Evolutionary conservation across 345 rosid genomes (phyloP).

Genomic region (Salix arbutifolia): DNA sequence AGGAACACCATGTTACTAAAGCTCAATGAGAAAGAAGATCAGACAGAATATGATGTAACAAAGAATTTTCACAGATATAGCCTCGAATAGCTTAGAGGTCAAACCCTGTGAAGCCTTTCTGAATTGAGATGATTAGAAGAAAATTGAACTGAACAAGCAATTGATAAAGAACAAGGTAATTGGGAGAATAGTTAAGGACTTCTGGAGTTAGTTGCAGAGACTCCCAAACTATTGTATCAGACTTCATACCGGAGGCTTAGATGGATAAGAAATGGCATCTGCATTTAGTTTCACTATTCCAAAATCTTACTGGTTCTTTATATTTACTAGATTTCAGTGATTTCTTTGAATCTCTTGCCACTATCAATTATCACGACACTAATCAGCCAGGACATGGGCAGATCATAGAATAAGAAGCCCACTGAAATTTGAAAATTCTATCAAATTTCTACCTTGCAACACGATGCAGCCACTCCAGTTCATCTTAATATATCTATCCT

Average conservation of each 20-base stretch:
- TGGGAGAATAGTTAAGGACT: no score
- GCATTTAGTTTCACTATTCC: not conserved
- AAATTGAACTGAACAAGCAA: not conserved
- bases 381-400: not conserved
- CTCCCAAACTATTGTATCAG: not conserved
- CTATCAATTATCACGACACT: not conserved
- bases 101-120: not conserved
- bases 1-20: constrained; percentile 1
- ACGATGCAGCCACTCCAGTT: not conserved
- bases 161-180: not conserved
- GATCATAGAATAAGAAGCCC: not conserved
- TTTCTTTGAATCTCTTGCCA: not conserved
- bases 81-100: not conserved
- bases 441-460: not conserved
- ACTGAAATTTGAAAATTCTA: not conserved
- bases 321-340: not conserved
- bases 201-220: not conserved
- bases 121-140: not conserved
- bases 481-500: not conserved
- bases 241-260: not conserved
- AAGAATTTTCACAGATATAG: not conserved
- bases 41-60: not conserved
- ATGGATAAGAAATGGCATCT: not conserved
- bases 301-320: not conserved
- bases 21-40: constrained; percentile 5